A percentile compares a stretch with the other conserved stretches of the same genome.
phyloP scores from a whole-genome alignment of 2,329 filamentous ascomycete genomes.

The Aspergillus sp. region DNA sequence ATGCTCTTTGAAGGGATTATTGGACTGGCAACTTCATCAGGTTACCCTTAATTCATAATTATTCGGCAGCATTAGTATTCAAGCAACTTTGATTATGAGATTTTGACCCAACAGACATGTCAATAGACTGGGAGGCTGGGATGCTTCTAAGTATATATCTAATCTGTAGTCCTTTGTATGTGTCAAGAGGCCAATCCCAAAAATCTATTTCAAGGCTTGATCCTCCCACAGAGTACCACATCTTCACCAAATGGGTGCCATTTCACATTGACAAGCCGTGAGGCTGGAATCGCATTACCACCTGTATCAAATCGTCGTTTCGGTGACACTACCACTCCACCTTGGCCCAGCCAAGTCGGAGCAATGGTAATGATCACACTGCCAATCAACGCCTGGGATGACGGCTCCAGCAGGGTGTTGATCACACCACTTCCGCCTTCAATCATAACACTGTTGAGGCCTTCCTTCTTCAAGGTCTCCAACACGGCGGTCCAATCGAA shows the following conservation, averaged over 20 bases:
- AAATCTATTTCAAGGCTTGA: constrained; percentile 20
- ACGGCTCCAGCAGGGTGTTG: constrained; percentile 60
- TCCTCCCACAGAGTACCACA: constrained; percentile 66
- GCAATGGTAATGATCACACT: constrained; percentile 81
- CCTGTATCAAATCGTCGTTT: constrained; percentile 43
- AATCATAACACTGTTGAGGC: constrained; percentile 72
- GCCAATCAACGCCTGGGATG: constrained; percentile 52
- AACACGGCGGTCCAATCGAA: constrained; percentile 56
- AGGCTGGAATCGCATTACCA: constrained; percentile 51
- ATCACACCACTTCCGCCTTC: constrained; percentile 79
- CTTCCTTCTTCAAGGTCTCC: constrained; percentile 44
- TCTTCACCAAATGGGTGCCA: constrained; percentile 76
- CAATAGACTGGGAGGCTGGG: not conserved
- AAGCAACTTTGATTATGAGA: not conserved
- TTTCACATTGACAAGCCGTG: constrained; percentile 50
- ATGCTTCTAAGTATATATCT: not conserved
- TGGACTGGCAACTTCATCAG: not conserved
- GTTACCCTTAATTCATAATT: not conserved
- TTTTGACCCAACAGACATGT: not conserved
- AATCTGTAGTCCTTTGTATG: not conserved
- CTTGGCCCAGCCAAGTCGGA: constrained; percentile 74
- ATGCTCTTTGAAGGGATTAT: not conserved
- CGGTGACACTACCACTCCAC: constrained; percentile 71
- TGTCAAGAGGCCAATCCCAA: not conserved
- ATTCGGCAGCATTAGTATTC: not conserved